Evolutionary conservation across 768 basidiomycete species (phyloP), one percentile per base, ranked within the genome.

Genomic region (Auricularia auricula-judae): DNA sequence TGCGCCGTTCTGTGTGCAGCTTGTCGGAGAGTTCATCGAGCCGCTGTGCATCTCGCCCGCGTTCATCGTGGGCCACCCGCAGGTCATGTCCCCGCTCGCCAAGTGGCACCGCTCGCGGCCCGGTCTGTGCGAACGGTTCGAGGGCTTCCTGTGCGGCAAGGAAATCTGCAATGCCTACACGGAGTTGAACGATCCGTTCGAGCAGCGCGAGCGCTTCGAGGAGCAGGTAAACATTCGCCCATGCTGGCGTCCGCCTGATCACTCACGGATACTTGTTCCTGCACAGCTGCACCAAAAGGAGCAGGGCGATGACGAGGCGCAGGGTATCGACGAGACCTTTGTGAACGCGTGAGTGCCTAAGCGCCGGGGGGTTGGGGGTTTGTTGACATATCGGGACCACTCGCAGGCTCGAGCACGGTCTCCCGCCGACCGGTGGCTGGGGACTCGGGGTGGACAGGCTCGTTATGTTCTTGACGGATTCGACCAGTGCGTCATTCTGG

Each of bases 141-240:
- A 99, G 75, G 93, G 86, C 8, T 99, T 99, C 84, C 84, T 99
- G 83, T 96, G 93, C 63, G 93, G 93, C 65, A 95, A 97, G 82
- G 96, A 98, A 77, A 87, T 98, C 76, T 95, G 93, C 81, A 98
- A 99, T 71, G 96, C 97, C 29, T 99, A 99, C 75, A 99, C 97
- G 51, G 97, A 99, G 81, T 84, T 99, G 81, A 99, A 99, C 78
- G 97, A 99, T 77, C 97, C 93, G 0, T 96, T 95, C 73, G 92
- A 94, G 75, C 97, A 99, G 77, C 82, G 94, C 42, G 78, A 92
- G 71, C 86, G 97, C 67, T 99, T 99, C 76, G 93, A 96, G 76
- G 97, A 98, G 75, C 91, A 93, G 82, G 85, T 53, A 76, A 42
- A 66, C 39, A 36, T 54, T 60, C 12, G 16, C 29, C 47, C 21